A percentile compares a stretch with the other conserved stretches of the same genome.
Evolutionary conservation across 768 basidiomycete species (phyloP).

Genomic region (Trametes cingulata): DNA sequence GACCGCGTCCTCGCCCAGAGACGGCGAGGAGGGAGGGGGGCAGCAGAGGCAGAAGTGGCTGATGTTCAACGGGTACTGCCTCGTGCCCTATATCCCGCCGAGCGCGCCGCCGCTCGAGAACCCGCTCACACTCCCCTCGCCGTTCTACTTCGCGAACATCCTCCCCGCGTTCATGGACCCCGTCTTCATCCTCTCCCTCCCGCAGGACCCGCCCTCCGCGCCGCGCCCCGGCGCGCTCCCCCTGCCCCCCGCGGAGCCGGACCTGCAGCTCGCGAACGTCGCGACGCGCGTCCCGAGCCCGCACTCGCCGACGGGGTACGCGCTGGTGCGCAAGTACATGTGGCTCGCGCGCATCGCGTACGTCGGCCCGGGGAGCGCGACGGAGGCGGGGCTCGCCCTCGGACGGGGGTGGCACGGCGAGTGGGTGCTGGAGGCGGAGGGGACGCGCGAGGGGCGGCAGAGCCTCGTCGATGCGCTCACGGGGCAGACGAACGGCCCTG

Average conservation of each 20-base stretch:
- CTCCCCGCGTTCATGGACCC: conserved; percentile 39
- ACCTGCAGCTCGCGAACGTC: conserved; percentile 48
- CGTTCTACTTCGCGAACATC: conserved; percentile 77
- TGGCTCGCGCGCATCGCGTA: conserved; percentile 63
- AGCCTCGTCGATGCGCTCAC: conserved; percentile 55
- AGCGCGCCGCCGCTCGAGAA: conserved; percentile 52
- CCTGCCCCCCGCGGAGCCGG: conserved; percentile 18
- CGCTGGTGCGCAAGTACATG: conserved; percentile 57
- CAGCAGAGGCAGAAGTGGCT: conserved; percentile 51
- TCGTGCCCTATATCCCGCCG: conserved; percentile 64
- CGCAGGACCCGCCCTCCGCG: conserved; percentile 32
- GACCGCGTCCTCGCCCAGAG: not conserved
- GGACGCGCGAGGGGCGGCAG: conserved; percentile 65
- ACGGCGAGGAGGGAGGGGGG: conserved; percentile 24
- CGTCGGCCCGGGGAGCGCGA: conserved; percentile 30
- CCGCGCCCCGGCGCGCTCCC: conserved; percentile 12
- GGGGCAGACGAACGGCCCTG: conserved; percentile 34
- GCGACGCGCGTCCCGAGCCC: conserved; percentile 56
- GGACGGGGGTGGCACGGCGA: conserved; percentile 76
- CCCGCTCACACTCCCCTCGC: conserved; percentile 67
- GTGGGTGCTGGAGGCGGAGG: conserved; percentile 80
- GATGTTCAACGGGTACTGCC: conserved; percentile 64
- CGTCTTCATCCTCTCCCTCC: conserved; percentile 32
- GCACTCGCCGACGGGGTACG: conserved; percentile 59
- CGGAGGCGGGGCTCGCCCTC: conserved; percentile 37